phyloP scores from a whole-genome alignment of 805 yeast genomes.

The Martiniozyma abietophila region DNA sequence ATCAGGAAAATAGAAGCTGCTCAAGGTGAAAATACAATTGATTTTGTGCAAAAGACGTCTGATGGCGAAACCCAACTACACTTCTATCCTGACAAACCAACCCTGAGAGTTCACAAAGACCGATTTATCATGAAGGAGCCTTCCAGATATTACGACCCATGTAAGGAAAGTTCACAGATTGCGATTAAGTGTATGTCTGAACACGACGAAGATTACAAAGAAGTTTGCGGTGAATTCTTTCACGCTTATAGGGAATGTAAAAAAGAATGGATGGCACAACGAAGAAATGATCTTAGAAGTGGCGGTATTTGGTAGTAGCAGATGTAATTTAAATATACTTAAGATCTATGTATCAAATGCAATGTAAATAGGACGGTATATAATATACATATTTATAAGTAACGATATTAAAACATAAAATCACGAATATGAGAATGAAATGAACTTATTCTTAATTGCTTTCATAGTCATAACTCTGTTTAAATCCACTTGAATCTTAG shows the following conservation, averaged over 20 bases:
- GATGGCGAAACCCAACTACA: conserved; percentile 42
- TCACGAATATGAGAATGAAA: too few species aligned
- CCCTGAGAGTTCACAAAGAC: conserved; percentile 55
- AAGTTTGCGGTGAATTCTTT: conserved; percentile 68
- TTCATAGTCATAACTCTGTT: too few species aligned
- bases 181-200: conserved; percentile 75
- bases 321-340: too few species aligned
- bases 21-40: conserved; percentile 30
- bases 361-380: too few species aligned
- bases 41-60: conserved; percentile 35
- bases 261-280: conserved; percentile 50
- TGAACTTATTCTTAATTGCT: too few species aligned
- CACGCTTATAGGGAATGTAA: conserved; percentile 91
- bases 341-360: too few species aligned
- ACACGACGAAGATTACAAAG: conserved; percentile 60
- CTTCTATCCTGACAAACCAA: conserved; percentile 85
- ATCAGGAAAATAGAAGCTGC: conserved; percentile 14
- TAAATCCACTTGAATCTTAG: too few species aligned
- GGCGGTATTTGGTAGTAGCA: conserved; percentile 25
- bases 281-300: conserved; percentile 19
- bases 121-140: conserved; percentile 68
- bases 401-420: too few species aligned
- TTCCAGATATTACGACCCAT: conserved; percentile 85
- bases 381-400: too few species aligned
- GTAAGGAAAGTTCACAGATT: conserved; percentile 83